phyloP scores from a whole-genome alignment of 2,329 filamentous ascomycete genomes.

The Fonsecaea multimorphosa region DNA sequence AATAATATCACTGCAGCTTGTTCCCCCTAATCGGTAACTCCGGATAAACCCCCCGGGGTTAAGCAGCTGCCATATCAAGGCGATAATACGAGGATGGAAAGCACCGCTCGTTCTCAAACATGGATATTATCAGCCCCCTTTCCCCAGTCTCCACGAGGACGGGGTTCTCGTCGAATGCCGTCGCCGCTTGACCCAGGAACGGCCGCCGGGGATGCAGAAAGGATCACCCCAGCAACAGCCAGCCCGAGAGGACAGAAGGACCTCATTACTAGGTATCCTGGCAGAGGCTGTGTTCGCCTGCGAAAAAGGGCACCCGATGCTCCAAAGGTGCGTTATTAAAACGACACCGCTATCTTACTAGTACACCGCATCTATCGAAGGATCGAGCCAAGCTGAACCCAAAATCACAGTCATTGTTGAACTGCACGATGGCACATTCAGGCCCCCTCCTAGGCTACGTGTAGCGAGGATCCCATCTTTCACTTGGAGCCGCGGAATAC shows the following conservation, averaged over 20 bases:
- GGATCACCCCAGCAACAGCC: neutral
- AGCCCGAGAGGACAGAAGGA: no score
- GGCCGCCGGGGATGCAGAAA: no score
- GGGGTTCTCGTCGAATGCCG: no score
- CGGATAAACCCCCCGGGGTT: neutral
- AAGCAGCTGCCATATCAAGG: neutral
- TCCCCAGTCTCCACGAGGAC: no score
- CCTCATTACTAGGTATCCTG: no score
- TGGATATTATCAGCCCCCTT: neutral
- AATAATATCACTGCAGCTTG: no score
- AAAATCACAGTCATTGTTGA: neutral
- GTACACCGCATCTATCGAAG: neutral
- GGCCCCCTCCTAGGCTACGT: neutral
- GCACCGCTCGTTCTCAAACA: no score
- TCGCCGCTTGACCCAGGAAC: no score
- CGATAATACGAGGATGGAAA: no score
- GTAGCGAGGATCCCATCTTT: conserved; percentile 1
- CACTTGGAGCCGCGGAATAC: neutral
- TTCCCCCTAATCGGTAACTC: neutral
- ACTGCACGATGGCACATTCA: neutral
- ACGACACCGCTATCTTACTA: neutral
- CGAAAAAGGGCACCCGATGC: no score
- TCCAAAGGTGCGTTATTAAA: neutral
- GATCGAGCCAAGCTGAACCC: neutral
- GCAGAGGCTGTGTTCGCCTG: neutral